These are phyloP conservation scores for Salmacisia buchloeana DNA, from an alignment of 1,284 basidiomycete species.

Conservation along the genomic window DNA sequence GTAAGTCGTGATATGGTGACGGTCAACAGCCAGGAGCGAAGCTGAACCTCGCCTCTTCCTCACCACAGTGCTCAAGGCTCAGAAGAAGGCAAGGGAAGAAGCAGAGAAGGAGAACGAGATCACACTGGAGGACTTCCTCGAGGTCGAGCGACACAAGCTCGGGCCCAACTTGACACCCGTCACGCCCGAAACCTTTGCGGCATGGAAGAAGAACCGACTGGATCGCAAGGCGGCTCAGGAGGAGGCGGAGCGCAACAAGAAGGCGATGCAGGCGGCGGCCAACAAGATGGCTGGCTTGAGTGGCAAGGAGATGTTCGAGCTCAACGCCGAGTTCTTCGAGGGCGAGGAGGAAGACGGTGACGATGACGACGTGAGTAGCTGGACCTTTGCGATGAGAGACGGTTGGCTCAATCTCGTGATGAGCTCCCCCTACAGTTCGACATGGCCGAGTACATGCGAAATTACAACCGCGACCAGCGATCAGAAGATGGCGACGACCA, in stretches of 20 bases:
- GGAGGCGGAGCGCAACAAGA: slow-evolving; percentile 81
- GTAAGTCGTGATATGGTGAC: slow-evolving; percentile 1
- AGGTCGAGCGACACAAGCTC: slow-evolving; percentile 83
- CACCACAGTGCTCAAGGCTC: slow-evolving; percentile 67
- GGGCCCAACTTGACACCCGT: slow-evolving; percentile 75
- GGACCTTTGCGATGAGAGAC: neutral
- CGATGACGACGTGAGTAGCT: slow-evolving; percentile 41
- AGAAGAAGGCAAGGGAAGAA: slow-evolving; percentile 60
- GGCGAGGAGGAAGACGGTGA: slow-evolving; percentile 63
- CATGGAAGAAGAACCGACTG: slow-evolving; percentile 71
- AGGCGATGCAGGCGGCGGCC: slow-evolving; percentile 69
- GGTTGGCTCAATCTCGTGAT: neutral
- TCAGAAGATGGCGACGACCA: slow-evolving; percentile 23
- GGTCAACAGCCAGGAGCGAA: neutral
- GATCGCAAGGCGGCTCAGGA: slow-evolving; percentile 69
- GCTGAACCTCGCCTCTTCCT: neutral
- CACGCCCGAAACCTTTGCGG: slow-evolving; percentile 84
- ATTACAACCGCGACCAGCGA: slow-evolving; percentile 41
- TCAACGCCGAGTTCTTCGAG: slow-evolving; percentile 90
- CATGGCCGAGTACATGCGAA: slow-evolving; percentile 38
- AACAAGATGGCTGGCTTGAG: slow-evolving; percentile 92
- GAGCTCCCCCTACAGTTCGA: slow-evolving; percentile 24
- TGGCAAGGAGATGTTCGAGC: slow-evolving; percentile 84
- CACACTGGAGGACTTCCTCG: slow-evolving; percentile 91
- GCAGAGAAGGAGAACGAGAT: slow-evolving; percentile 78